Conservation (phyloP, 176 grass and related monocot genomes). For the Carex pumila region DNA sequence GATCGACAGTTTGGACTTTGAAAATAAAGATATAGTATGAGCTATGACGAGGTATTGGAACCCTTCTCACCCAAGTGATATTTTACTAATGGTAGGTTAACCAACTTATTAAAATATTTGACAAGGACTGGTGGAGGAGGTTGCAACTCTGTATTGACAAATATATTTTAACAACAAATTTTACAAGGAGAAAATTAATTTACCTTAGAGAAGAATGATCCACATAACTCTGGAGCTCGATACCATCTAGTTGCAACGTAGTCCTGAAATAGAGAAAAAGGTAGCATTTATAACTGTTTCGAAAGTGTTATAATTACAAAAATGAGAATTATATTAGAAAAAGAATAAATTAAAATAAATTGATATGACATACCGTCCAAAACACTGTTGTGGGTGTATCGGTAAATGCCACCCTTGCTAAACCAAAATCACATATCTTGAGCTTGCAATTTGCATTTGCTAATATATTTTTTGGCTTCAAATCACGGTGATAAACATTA, state of each 20-base stretch:
- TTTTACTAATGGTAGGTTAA: not conserved
- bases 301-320: not conserved
- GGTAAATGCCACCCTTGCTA: conserved; percentile 94
- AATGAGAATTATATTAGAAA: not conserved
- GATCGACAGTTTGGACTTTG: too few relatives aligned
- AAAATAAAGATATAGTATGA: too few relatives aligned
- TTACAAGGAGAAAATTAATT: conserved; percentile 11
- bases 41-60: too few relatives aligned
- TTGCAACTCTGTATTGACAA: not conserved
- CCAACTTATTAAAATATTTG: conserved; percentile 11
- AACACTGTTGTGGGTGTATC: conserved; percentile 81
- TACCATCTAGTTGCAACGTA: conserved; percentile 99
- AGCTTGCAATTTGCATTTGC: conserved; percentile 99
- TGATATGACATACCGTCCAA: conserved; percentile 73
- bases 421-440: conserved; percentile 97
- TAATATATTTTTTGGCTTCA: conserved; percentile 98
- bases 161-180: conserved; percentile 21
- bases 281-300: not conserved
- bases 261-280: conserved; percentile 50
- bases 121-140: not conserved
- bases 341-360: not conserved
- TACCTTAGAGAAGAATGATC: conserved; percentile 98
- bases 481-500: conserved; percentile 97
- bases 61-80: not conserved
- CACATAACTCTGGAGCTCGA: conserved; percentile 87